Base-by-base conservation (phyloP, 306 rosid genomes). In the Casuarina glauca region DNA sequence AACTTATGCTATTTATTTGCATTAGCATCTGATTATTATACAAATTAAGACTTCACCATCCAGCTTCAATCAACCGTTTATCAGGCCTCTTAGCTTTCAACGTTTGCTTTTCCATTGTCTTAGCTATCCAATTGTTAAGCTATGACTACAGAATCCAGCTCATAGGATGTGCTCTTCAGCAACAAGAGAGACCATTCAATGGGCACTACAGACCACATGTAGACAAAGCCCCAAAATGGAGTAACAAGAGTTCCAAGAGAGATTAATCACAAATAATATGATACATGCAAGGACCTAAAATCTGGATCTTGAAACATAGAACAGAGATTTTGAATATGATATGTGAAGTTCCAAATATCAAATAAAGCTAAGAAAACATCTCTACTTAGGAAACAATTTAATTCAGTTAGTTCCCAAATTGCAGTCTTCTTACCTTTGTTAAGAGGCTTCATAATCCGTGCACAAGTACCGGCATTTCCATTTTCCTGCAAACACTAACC, bases 361-460 rank as follows among this genome's bases (percentile, higher is more conserved):
- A 15, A 36, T 6, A 38, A 63, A 4, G 5, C 6, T 6, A 9
- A 63, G 46, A 63, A 16, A 15, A 63, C 17, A 16, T n/a, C 19
- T 38, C 10, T 15, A 63, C 69, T 13, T 7, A 38, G 71, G 71
- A 8, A 67, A 41, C 36, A 42, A 67, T 67, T 67, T 67, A 43
- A 67, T 42, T 67, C 49, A 67, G 46, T 42, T 3, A 19, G 10
- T 71, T 49, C 52, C 12, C 17, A 44, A 43, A 52, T 44, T 60
- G 49, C 61, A n/a, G 44, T 6, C 70, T 70, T 70, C 68, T 51
- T 77, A 94, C 94, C 94, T 83, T 80, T 77, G 78, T 82, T 80
- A 68, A 43, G 67, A 15, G 86, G 92, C 78, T 86, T 84, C 46
- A 87, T 36, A 73, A 94, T 66, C 64, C 76, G 83, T 74, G 85